These are phyloP conservation scores for Eragrostis nindensis DNA, from an alignment of 176 grass and related monocot species.

Conservation along the genomic window DNA sequence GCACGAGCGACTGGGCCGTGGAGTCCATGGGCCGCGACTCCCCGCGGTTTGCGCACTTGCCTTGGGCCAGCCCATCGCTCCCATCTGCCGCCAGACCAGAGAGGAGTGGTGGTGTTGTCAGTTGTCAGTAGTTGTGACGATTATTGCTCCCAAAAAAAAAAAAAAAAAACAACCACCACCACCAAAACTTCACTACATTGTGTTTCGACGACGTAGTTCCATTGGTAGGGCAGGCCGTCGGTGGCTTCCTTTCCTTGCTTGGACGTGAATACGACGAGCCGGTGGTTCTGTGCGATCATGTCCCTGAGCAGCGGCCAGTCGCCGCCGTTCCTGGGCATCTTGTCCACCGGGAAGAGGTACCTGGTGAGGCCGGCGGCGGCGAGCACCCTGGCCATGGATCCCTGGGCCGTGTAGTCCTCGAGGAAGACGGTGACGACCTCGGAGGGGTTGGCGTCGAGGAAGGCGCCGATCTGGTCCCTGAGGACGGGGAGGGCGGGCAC, in stretches of 20 bases:
- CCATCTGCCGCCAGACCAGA: too few relatives aligned
- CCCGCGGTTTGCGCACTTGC: conserved; percentile 37
- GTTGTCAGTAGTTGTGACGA: too few relatives aligned
- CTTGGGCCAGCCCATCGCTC: conserved; percentile 47
- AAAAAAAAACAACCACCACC: too few relatives aligned
- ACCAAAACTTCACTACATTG: conserved; percentile 61
- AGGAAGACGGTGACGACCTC: conserved; percentile 83
- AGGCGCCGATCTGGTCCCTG: conserved; percentile 54
- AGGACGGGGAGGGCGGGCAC: conserved; percentile 55
- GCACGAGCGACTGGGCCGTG: conserved; percentile 59
- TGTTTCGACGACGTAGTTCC: conserved; percentile 75
- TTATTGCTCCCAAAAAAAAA: too few relatives aligned
- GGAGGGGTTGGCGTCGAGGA: conserved; percentile 60
- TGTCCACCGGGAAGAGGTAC: conserved; percentile 53
- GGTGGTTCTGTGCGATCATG: conserved; percentile 64
- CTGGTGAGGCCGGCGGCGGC: conserved; percentile 55
- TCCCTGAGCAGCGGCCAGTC: conserved; percentile 75
- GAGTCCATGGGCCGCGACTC: conserved; percentile 71
- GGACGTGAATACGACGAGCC: conserved; percentile 81
- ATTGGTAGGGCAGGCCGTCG: conserved; percentile 60
- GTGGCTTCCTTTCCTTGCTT: conserved; percentile 56
- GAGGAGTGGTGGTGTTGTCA: too few relatives aligned
- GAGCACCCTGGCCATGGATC: conserved; percentile 46
- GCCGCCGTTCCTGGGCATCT: conserved; percentile 56
- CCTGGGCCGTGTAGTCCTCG: conserved; percentile 69